phyloP scores from a whole-genome alignment of 2,329 filamentous ascomycete genomes.

The Fusarium subglutinans region DNA sequence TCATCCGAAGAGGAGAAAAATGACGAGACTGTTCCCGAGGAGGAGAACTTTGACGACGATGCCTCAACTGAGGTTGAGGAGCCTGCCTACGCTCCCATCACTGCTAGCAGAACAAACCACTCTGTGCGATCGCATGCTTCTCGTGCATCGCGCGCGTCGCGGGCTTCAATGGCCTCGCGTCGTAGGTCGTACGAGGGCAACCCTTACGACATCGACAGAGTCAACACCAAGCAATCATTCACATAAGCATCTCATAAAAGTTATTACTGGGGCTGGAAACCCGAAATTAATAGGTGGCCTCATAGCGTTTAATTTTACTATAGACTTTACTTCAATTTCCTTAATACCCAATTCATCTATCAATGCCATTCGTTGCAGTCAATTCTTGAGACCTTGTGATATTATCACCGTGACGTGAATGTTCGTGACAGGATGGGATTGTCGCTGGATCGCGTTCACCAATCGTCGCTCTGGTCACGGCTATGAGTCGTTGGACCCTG shows the following conservation, averaged over 20 bases:
- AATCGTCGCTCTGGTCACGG: not conserved
- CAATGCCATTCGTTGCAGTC: not conserved
- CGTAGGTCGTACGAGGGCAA: slow-evolving; percentile 32
- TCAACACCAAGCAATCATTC: slow-evolving; percentile 33
- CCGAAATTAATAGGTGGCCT: not conserved
- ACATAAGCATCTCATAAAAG: slow-evolving; percentile 20
- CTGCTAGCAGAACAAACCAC: slow-evolving; percentile 8
- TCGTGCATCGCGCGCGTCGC: slow-evolving; percentile 12
- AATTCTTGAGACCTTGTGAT: not conserved
- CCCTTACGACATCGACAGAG: slow-evolving; percentile 32
- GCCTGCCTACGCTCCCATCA: slow-evolving; percentile 28
- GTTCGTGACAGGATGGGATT: not conserved
- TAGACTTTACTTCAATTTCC: slow-evolving; percentile 17
- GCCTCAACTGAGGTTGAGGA: slow-evolving; percentile 29
- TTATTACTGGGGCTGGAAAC: slow-evolving; percentile 1
- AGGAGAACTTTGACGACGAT: slow-evolving; percentile 25
- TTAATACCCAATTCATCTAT: not conserved
- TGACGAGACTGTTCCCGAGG: slow-evolving; percentile 3
- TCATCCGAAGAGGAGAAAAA: slow-evolving; percentile 16
- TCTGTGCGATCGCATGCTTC: slow-evolving; percentile 22
- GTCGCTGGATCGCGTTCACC: not conserved
- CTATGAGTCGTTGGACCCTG: not conserved
- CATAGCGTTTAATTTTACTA: slow-evolving; percentile 15
- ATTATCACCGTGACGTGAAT: not conserved
- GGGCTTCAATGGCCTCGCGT: slow-evolving; percentile 13